Evolutionary conservation across 1,284 basidiomycete species (phyloP).

Genomic region (Pseudozyma tsukubaensis): DNA sequence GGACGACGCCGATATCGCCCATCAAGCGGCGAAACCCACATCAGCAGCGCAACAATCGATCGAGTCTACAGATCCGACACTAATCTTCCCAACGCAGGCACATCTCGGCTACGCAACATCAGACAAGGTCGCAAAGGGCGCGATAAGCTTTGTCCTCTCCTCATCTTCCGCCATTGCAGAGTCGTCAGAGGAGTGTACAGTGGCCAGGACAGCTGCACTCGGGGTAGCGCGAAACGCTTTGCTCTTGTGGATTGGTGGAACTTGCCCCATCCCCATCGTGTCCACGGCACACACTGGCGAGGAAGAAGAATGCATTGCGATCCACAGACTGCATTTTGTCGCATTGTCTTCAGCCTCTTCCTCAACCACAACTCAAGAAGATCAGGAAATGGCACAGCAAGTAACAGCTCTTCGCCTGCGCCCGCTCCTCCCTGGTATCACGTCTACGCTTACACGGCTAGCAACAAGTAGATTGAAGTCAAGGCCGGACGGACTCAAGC

Average conservation of each 20-base stretch:
- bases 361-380: neutral
- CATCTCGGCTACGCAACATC: constrained; percentile 22
- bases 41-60: neutral
- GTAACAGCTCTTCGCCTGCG: constrained; percentile 19
- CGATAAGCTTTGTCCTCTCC: constrained; percentile 38
- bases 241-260: constrained; percentile 41
- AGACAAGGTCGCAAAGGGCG: constrained; percentile 35
- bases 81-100: constrained; percentile 19
- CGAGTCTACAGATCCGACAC: neutral
- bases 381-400: neutral
- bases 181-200: constrained; percentile 9
- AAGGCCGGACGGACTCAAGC: constrained; percentile 3
- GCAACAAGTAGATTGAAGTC: constrained; percentile 27
- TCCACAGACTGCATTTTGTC: neutral
- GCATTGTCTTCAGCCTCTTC: no score
- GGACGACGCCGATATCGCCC: constrained; percentile 7
- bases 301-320: neutral
- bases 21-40: neutral
- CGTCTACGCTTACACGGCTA: constrained; percentile 39
- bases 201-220: constrained; percentile 12
- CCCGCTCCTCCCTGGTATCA: constrained; percentile 35
- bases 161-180: constrained; percentile 31
- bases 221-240: constrained; percentile 15
- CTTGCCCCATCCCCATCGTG: constrained; percentile 7
- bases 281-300: neutral